Conservation (phyloP, 2,329 filamentous ascomycete genomes). For the Didymella segeticola region DNA sequence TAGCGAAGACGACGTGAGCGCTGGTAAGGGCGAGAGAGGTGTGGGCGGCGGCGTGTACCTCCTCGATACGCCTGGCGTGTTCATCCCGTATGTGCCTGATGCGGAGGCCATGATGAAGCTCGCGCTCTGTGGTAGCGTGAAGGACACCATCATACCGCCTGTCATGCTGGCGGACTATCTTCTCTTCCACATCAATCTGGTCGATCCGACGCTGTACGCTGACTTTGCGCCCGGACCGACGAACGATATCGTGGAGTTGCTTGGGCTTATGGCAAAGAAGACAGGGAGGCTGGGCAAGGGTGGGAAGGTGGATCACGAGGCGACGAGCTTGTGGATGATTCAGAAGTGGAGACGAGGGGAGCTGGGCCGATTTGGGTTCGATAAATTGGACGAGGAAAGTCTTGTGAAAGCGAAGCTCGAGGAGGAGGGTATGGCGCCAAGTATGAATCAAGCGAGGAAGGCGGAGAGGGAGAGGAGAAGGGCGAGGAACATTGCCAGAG, state of each 20-base stretch:
- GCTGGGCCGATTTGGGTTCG: constrained; percentile 79
- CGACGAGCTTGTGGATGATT: constrained; percentile 79
- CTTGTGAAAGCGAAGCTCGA: constrained; percentile 60
- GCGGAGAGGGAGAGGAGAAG: constrained; percentile 63
- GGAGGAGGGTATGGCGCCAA: constrained; percentile 58
- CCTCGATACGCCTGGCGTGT: constrained; percentile 92
- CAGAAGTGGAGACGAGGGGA: constrained; percentile 81
- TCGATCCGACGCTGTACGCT: constrained; percentile 67
- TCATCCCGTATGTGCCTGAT: constrained; percentile 87
- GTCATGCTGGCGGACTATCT: constrained; percentile 88
- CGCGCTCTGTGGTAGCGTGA: constrained; percentile 88
- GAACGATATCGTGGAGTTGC: constrained; percentile 78
- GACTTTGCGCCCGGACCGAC: constrained; percentile 75
- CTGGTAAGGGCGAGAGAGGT: constrained; percentile 22
- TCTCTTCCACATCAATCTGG: constrained; percentile 80
- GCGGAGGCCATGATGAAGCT: constrained; percentile 92
- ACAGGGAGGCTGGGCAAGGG: constrained; percentile 80
- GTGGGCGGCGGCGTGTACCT: constrained; percentile 73
- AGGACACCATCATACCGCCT: constrained; percentile 81
- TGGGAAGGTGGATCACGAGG: constrained; percentile 72
- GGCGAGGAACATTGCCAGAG: constrained; percentile 34
- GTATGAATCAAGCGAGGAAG: constrained; percentile 73
- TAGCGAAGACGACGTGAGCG: constrained; percentile 54
- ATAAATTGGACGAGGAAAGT: constrained; percentile 71
- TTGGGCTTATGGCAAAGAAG: constrained; percentile 73